Evolutionary conservation across 306 rosid genomes (phyloP), one percentile per base, ranked within the genome.

Genomic region (Lagenaria siceraria): DNA sequence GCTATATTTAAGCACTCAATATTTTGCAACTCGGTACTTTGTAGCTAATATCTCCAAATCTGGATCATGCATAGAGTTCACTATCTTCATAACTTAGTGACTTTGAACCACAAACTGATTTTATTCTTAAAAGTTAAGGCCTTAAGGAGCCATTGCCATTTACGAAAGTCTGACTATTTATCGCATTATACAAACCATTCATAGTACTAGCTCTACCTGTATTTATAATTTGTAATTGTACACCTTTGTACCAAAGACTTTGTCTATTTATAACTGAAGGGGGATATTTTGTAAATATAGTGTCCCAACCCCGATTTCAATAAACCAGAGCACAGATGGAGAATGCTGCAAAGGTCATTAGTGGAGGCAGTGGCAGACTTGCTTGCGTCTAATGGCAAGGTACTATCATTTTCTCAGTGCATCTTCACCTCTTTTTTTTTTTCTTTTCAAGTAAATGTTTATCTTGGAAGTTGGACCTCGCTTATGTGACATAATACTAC

Each of bases 271-370:
- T 52, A 40, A 68, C 33, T 66, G 52, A 66, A 73, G 77, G 55
- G 18, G 9, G 73, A 12, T 69, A 49, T 78, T 59, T 55, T 52
- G 60, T 36, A 49, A 8, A 42, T 76, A 2, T 17, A 95, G 98
- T 92, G 97, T 83, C 98, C 97, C 21, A 90, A 95, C 75, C 98
- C 97, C 5, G 96, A 92, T 81, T 95, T 95, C 85, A 92, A 85
- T 77, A 87, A 92, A 77, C 97, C 96, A 54, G 91, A 87, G 74
- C 82, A 90, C 82, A 88, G 97, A 87, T 95, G 98, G 98, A 89
- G 97, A 66, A 90, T 95, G 96, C 80, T 95, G 83, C 97, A 86
- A 80, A 89, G 90, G 81, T 72, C 91, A 65, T 83, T 93, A 82
- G 85, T 89, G 11, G 98, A 94, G 85, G 93, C 98, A 56, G 80